Percentiles rank a stretch among this genome's conserved stretches.
These are phyloP conservation scores for Epipyxis sp. DNA, from an alignment of 108 stramenopile species.

Conservation along the genomic window DNA sequence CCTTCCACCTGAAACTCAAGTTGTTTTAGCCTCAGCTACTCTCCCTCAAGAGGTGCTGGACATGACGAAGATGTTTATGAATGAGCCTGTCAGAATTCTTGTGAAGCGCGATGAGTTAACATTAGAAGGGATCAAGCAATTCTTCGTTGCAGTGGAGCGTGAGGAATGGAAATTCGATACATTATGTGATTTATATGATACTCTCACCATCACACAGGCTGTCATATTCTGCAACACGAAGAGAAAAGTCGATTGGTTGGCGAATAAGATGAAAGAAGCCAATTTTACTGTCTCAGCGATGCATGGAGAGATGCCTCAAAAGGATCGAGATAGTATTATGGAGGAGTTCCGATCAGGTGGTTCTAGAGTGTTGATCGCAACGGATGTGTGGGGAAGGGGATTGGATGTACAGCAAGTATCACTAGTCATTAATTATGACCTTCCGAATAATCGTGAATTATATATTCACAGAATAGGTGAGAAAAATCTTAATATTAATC, in stretches of 20 bases:
- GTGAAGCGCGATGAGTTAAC: constrained; percentile 98
- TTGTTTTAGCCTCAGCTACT: constrained; percentile 91
- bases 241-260: constrained; percentile 94
- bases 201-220: constrained; percentile 95
- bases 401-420: constrained; percentile 99
- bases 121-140: constrained; percentile 96
- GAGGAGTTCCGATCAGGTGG: constrained; percentile 92
- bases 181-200: constrained; percentile 96
- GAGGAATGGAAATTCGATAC: constrained; percentile 99
- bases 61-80: constrained; percentile 97
- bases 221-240: constrained; percentile 98
- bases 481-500: too few species aligned
- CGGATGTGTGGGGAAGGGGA: constrained; percentile 97
- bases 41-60: constrained; percentile 88
- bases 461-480: constrained; percentile 78
- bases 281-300: constrained; percentile 94
- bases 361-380: constrained; percentile 92
- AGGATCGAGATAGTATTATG: constrained; percentile 84
- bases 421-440: constrained; percentile 95
- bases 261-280: constrained; percentile 84
- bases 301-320: constrained; percentile 97
- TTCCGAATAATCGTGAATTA: constrained; percentile 88
- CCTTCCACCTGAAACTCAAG: constrained; percentile 82
- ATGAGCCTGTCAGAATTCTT: constrained; percentile 86
- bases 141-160: constrained; percentile 92